Evolutionary conservation across 2,329 filamentous ascomycete species (phyloP).

Genomic region (Decorospora gaudefroyi): DNA sequence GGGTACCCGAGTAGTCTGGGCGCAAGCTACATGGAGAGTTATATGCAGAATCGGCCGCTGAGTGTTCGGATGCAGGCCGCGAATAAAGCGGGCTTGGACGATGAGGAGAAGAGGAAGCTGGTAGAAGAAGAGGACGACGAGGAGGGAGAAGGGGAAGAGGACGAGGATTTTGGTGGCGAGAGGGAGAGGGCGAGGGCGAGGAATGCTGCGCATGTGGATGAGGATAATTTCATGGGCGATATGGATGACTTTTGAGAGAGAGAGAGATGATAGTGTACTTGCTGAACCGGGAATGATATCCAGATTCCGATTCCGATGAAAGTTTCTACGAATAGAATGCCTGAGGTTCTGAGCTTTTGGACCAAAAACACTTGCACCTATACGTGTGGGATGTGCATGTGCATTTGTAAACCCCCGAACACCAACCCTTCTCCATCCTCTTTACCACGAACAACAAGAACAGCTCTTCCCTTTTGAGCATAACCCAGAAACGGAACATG

Average conservation of each 20-base stretch:
- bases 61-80: slow-evolving; percentile 45
- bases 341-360: too few species aligned
- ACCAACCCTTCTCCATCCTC: too few species aligned
- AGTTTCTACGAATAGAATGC: too few species aligned
- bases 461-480: too few species aligned
- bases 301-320: too few species aligned
- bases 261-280: too few species aligned
- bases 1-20: slow-evolving; percentile 44
- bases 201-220: slow-evolving; percentile 3
- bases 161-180: slow-evolving; percentile 2
- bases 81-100: slow-evolving; percentile 35
- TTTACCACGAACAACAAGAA: too few species aligned
- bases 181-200: slow-evolving; percentile 19
- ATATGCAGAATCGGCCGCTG: slow-evolving; percentile 44
- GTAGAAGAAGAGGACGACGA: slow-evolving; percentile 13
- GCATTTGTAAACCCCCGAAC: too few species aligned
- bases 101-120: slow-evolving; percentile 30
- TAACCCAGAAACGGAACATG: too few species aligned
- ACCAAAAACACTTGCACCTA: too few species aligned
- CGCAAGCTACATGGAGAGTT: slow-evolving; percentile 47
- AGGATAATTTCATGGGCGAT: slow-evolving; percentile 29
- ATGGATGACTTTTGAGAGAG: slow-evolving; percentile 45
- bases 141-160: slow-evolving; percentile 6
- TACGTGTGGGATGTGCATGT: too few species aligned
- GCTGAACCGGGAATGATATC: too few species aligned